These are phyloP conservation scores for Rhodotorula glutinis DNA, from an alignment of 1,284 basidiomycete genomes.

Conservation along the genomic window DNA sequence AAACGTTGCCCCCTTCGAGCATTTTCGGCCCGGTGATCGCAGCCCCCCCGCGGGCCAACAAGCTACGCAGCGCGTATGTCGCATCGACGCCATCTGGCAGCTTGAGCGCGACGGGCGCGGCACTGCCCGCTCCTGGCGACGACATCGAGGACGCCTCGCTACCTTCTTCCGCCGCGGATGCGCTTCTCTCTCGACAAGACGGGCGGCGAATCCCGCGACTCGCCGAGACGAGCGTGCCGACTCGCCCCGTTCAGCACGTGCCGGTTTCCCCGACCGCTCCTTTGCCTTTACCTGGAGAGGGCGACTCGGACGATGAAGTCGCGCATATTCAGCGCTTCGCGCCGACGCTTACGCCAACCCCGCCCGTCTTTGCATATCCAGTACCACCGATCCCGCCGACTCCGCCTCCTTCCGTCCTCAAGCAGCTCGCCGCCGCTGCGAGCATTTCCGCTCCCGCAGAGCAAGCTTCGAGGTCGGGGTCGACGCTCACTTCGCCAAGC, in stretches of 20 bases:
- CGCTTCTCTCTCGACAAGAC: background rate
- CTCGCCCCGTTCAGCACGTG: background rate
- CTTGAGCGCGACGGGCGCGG: background rate
- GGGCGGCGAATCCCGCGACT: slow-evolving; percentile 4
- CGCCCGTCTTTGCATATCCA: no score
- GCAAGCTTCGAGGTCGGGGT: no score
- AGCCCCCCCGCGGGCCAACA: background rate
- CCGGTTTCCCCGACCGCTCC: background rate
- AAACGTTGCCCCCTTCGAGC: no score
- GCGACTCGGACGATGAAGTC: slow-evolving; percentile 10
- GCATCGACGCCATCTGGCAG: background rate
- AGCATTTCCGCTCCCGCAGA: no score
- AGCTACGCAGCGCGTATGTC: slow-evolving; percentile 11
- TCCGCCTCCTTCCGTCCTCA: background rate
- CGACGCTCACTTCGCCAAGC: no score
- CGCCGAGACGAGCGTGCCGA: background rate
- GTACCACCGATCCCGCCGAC: background rate
- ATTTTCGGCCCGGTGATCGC: background rate
- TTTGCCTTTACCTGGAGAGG: slow-evolving; percentile 18
- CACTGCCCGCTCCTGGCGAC: slow-evolving; percentile 15
- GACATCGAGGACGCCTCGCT: background rate
- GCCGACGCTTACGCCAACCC: no score
- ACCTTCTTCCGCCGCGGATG: background rate
- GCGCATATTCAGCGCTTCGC: no score
- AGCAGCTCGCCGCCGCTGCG: background rate